Evolutionary conservation across 495 filamentous ascomycete genomes (phyloP), one percentile per base, ranked within the genome.

Genomic region (Aspergillus bertholletiae): DNA sequence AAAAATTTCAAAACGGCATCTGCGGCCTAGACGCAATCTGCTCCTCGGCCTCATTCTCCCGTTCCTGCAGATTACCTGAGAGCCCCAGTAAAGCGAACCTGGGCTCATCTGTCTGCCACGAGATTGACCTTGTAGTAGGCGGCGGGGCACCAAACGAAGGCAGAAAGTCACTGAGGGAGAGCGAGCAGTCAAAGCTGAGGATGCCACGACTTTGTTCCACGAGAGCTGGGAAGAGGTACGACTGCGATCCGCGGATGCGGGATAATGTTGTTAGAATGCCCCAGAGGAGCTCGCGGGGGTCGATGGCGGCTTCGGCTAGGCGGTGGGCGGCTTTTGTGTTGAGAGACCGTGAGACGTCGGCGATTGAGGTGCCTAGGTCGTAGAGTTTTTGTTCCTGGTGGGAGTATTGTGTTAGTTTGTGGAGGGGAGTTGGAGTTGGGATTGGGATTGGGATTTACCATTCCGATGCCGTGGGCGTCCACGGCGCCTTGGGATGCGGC

Each of bases 401-500:
- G 34, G 17, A 34, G 12, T n/a, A 32, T 47, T 46, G 20, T 28
- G 32, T 12, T 37, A 18, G 41, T 46, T 45, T 9, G 24, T 51
- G 20, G 11, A 35, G 23, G 11, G 47, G 12, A n/a, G 21, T 50
- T 7, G n/a, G 26, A 34, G n/a, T 58, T 58, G 47, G 59, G 61
- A 17, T 32, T 48, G 18, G 8, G 9, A 53, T 22, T 54, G 30
- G 34, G 22, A 69, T 73, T 52, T 71, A 80, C 84, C 84, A 87
- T 84, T 23, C 81, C 81, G 48, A 80, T 81, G 0, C 84, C 84
- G 53, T 87, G 83, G 0, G 85, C 76, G 57, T 81, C 76, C 13
- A 86, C 79, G 37, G 76, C 78, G 6, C 74, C 72, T 6, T 77
- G 65, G 0, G 81, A 79, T 8, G 81, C 69, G 12, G 69, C 74